These are phyloP conservation scores for Udeniomyces megalosporus DNA, from an alignment of 768 basidiomycete species.

Conservation along the genomic window DNA sequence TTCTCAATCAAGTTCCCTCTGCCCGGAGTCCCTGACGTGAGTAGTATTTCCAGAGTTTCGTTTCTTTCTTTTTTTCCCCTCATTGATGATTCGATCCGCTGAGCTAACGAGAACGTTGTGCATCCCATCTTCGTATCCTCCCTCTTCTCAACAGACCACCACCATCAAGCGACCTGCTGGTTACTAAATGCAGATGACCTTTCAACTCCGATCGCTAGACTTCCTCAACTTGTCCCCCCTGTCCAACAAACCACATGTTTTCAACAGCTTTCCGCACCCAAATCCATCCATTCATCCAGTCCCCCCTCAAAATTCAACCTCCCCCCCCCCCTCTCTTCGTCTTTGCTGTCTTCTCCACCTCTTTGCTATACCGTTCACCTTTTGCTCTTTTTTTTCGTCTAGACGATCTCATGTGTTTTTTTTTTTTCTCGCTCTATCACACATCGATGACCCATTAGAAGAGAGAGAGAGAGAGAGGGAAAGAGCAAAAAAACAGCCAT, in stretches of 20 bases:
- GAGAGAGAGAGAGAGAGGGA: no score
- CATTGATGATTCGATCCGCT: background rate
- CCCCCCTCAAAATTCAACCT: background rate
- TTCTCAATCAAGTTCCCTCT: slow-evolving; percentile 85
- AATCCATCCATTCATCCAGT: background rate
- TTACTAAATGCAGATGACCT: background rate
- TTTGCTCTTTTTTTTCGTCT: no score
- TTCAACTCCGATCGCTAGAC: no score
- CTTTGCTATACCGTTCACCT: background rate
- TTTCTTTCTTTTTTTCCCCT: background rate
- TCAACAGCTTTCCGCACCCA: no score
- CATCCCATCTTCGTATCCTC: no score
- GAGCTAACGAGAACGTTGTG: no score
- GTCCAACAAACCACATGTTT: no score
- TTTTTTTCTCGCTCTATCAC: no score
- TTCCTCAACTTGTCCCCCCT: background rate
- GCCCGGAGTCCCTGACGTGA: slow-evolving; percentile 55
- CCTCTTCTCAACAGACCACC: no score
- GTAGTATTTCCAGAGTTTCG: background rate
- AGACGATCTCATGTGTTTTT: no score
- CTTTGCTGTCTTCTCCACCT: background rate
- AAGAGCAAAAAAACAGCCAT: no score
- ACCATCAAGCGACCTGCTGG: slow-evolving; percentile 7
- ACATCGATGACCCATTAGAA: no score
- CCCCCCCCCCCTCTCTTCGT: background rate